These are phyloP conservation scores for Fagopyrum tataricum DNA, from an alignment of 148 eudicot species.

Conservation along the genomic window DNA sequence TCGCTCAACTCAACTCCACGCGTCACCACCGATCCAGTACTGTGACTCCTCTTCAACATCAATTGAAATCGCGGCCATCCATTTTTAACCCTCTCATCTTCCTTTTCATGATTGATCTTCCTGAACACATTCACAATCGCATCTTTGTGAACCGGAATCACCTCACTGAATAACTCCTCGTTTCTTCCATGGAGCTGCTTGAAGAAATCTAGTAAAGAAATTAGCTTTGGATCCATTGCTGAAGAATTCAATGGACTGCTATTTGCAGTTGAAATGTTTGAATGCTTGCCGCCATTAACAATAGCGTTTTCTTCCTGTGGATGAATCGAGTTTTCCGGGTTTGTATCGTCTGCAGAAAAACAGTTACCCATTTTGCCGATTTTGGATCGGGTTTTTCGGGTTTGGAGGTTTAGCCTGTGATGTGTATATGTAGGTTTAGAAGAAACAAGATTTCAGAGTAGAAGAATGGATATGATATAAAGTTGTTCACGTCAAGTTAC, in stretches of 20 bases:
- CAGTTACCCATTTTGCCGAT: background rate
- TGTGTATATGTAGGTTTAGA: no score
- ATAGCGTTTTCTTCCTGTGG: background rate
- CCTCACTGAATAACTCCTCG: background rate
- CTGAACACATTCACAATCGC: background rate
- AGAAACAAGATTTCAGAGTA: background rate
- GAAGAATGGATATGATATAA: no score
- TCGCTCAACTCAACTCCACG: background rate
- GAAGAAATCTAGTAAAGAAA: background rate
- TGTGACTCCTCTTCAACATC: constrained; percentile 1
- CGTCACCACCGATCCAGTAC: constrained; percentile 1
- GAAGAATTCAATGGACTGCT: background rate
- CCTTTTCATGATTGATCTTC: background rate
- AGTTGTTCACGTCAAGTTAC: constrained; percentile 7
- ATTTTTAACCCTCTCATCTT: background rate
- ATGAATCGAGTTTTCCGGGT: background rate
- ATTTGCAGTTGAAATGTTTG: background rate
- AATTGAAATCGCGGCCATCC: background rate
- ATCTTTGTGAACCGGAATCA: background rate
- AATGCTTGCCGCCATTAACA: background rate
- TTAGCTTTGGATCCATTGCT: background rate
- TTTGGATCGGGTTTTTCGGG: background rate
- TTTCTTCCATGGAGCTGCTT: background rate
- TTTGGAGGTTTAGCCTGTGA: background rate
- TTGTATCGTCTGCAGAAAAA: background rate